Evolutionary conservation across 2,329 filamentous ascomycete genomes (phyloP), one percentile per base, ranked within the genome.

Genomic region (Aspergillus amoenus): DNA sequence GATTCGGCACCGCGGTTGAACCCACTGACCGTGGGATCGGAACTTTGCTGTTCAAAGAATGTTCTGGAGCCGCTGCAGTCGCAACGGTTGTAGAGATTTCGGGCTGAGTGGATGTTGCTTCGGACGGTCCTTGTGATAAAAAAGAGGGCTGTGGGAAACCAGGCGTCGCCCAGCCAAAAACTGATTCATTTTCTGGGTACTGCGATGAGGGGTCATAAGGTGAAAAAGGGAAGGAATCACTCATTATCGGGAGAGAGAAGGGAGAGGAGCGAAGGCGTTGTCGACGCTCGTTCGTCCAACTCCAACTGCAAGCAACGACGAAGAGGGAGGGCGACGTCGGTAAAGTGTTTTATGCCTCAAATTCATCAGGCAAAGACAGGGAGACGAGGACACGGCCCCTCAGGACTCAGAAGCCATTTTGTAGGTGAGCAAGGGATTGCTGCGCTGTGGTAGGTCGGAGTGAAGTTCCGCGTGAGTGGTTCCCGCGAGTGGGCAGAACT

Each of bases 21-120:
- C 61, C 64, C 9, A 61, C 50, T n/a, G 63, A 64, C 34, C 70
- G 63, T 12, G 70, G 68, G 12, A 72, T 73, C 22, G 66, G 55
- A 8, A 73, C 69, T 61, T 72, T 73, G 8, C 67, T 61, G 53
- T 68, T 70, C 34, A 54, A 42, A 17, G 61, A 55, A 21, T 60
- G 64, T 24, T 69, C 63, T 11, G 46, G 58, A 41, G 55, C 32
- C 8, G 46, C 55, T 24, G 56, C 9, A 37, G 37, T 18, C 44
- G 21, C 60, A 58, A 43, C 54, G 34, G 41, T 52, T 30, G 61
- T 39, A 41, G 57, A 51, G 47, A 54, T 41, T 39, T 66, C 62
- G 52, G 43, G 18, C 43, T 52, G 58, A 22, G 54, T 58, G 49
- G 59, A 48, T 44, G 60, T 32, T 32, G 46, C 40, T 7, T 68